Evolutionary conservation across 345 rosid species (phyloP), one percentile per base, ranked within the genome.

Genomic region (Citrus cavaleriei): DNA sequence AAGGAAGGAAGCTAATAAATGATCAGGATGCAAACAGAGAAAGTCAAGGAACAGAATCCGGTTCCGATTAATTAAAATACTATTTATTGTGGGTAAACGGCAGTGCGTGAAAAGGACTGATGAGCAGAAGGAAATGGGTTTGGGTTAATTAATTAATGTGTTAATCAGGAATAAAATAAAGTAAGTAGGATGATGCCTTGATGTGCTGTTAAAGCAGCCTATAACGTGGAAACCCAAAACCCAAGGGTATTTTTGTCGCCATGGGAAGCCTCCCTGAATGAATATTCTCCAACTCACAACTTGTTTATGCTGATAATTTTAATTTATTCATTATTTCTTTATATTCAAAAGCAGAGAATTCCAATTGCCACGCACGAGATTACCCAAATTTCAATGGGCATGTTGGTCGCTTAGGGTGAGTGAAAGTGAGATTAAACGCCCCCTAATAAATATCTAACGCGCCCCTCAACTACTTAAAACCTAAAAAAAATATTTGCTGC

Each of bases 201-300:
- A 68, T 35, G 86, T 74, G 84, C 72, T 73, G 5, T 12, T 21
- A 38, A 18, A 54, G 22, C 21, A 54, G 22, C 21, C 67, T 6
- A 67, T 2, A 2, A 57, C 49, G 34, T 28, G 62, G 58, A 68
- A 32, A 74, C 81, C 88, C 28, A 80, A 76, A 70, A 76, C 80
- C 81, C 61, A 84, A 82, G 83, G 76, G 92, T 64, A 91, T 89
- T 81, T 89, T 89, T 89, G 94, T 91, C 91, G 91, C 85, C 76
- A 88, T 86, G 88, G 94, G 88, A 89, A 84, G 70, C 79, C 81
- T 86, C 34, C 34, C 34, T 32, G 5, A 32, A 4, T 32, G 85
- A 86, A 91, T 91, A 91, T 91, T 90, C 91, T 58, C 81, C 65
- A 24, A 40, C 55, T 76, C 10, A 55, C 51, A 12, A n/a, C 57